Evolutionary conservation across 2,329 filamentous ascomycete species (phyloP), one percentile per base, ranked within the genome.

Genomic region (Elsinoe necatrix): DNA sequence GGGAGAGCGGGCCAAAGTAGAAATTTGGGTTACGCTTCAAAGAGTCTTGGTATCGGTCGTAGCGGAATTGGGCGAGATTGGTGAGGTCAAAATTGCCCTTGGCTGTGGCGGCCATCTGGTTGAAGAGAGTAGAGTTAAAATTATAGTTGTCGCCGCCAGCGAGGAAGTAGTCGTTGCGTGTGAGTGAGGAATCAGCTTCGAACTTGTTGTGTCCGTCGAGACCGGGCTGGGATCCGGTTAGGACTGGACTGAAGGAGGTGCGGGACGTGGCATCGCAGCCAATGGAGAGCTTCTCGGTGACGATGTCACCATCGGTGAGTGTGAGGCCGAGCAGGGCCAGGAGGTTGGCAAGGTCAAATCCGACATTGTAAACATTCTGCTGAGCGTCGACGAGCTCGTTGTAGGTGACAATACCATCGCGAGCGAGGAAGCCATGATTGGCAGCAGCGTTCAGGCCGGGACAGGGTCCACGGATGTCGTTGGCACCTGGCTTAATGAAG

Each of bases 181-280:
- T 73, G 12, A 74, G 65, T 12, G 71, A 73, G 1, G 71, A 64
- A 57, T 74, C 70, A 5, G 62, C 63, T 59, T 74, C 72, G 54
- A 74, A 74, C 63, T 74, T 75, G 63, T 75, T 73, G 63, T 75
- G 73, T 27, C 68, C 72, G 34, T 73, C 68, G 6, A 75, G 66
- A 51, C 73, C 73, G 8, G 71, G 72, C 61, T 75, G 67, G 29
- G 61, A 63, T 45, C 72, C 73, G 55, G 65, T 69, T 29, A 68
- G 54, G 27, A 58, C 56, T 12, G 71, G 63, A 59, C 61, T 64
- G 61, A 64, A 54, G 0, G 72, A 72, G 8, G 73, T 75, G 6
- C 72, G 66, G 4, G 62, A 67, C 1, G 73, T 74, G 20, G 73
- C 72, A 60, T 76, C 72, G 43, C 73, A 75, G n/a, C 72, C 72